phyloP scores from a whole-genome alignment of 768 basidiomycete genomes.

The Leccinum broughii region DNA sequence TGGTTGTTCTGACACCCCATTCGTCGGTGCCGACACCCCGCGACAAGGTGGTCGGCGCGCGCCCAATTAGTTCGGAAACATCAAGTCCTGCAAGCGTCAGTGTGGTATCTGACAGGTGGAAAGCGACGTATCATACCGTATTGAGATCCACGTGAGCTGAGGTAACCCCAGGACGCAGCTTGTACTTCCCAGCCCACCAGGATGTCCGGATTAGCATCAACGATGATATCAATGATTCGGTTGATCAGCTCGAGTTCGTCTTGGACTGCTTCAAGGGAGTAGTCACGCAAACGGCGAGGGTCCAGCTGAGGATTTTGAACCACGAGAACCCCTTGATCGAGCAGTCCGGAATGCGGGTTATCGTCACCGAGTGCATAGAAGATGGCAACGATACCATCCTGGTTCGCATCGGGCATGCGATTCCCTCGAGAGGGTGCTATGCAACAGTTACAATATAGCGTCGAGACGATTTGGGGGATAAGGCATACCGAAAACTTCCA shows the following conservation, averaged over 20 bases:
- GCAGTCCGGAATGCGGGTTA: conserved; percentile 27
- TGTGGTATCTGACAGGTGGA: background rate
- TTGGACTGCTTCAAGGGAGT: conserved; percentile 52
- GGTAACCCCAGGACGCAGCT: conserved; percentile 86
- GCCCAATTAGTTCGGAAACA: conserved; percentile 68
- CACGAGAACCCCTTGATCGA: conserved; percentile 54
- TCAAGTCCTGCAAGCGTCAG: conserved; percentile 58
- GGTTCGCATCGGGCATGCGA: conserved; percentile 63
- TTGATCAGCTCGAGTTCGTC: conserved; percentile 84
- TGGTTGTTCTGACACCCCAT: conserved; percentile 74
- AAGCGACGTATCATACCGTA: conserved; percentile 55
- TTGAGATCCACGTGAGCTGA: conserved; percentile 60
- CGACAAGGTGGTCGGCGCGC: conserved; percentile 56
- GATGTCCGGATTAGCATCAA: conserved; percentile 87
- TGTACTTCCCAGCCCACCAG: conserved; percentile 93
- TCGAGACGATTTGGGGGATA: background rate
- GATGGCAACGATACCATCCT: conserved; percentile 56
- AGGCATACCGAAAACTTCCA: conserved; percentile 82
- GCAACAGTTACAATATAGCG: background rate
- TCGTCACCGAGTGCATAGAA: conserved; percentile 71
- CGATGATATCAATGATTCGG: conserved; percentile 66
- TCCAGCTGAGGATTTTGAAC: conserved; percentile 43
- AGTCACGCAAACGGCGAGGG: conserved; percentile 42
- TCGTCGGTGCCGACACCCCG: conserved; percentile 44
- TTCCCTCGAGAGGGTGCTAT: conserved; percentile 61